Percentiles rank a stretch among this genome's conserved stretches.
Conservation (phyloP, 805 yeast genomes). For the Yamadazyma laniorum region DNA sequence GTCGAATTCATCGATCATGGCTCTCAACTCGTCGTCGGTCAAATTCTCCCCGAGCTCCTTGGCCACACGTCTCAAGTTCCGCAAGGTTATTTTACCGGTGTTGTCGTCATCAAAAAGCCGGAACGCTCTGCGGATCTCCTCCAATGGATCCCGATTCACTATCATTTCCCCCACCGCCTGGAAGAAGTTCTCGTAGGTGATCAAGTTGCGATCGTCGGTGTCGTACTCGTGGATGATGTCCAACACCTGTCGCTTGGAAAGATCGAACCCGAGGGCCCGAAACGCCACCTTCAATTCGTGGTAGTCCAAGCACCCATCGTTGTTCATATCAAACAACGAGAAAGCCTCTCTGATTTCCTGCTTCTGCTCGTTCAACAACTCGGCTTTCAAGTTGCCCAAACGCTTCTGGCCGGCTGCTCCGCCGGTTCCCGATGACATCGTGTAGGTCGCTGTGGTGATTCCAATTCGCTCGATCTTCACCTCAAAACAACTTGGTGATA, state of each 20-base stretch:
- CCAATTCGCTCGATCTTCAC: no score
- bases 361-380: slow-evolving; percentile 79
- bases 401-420: slow-evolving; percentile 16
- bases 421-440: slow-evolving; percentile 15
- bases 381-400: slow-evolving; percentile 52
- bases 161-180: slow-evolving; percentile 78
- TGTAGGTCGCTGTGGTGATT: slow-evolving; percentile 8
- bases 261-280: slow-evolving; percentile 88
- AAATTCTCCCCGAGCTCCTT: slow-evolving; percentile 89
- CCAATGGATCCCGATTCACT: slow-evolving; percentile 86
- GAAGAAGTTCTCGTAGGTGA: slow-evolving; percentile 79
- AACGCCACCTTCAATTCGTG: slow-evolving; percentile 94
- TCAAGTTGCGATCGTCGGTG: slow-evolving; percentile 66
- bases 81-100: slow-evolving; percentile 80
- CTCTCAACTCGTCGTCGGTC: slow-evolving; percentile 87
- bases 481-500: no score
- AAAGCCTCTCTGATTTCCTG: slow-evolving; percentile 93
- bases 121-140: slow-evolving; percentile 89
- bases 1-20: slow-evolving; percentile 98
- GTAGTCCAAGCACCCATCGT: slow-evolving; percentile 85
- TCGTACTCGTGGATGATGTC: slow-evolving; percentile 79
- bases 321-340: slow-evolving; percentile 85
- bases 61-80: slow-evolving; percentile 84
- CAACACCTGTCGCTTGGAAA: slow-evolving; percentile 70
- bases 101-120: slow-evolving; percentile 82